Percentiles rank a stretch among this genome's conserved stretches.
These are phyloP conservation scores for Punctularia strigosozonata DNA, from an alignment of 768 basidiomycete species.

Conservation along the genomic window DNA sequence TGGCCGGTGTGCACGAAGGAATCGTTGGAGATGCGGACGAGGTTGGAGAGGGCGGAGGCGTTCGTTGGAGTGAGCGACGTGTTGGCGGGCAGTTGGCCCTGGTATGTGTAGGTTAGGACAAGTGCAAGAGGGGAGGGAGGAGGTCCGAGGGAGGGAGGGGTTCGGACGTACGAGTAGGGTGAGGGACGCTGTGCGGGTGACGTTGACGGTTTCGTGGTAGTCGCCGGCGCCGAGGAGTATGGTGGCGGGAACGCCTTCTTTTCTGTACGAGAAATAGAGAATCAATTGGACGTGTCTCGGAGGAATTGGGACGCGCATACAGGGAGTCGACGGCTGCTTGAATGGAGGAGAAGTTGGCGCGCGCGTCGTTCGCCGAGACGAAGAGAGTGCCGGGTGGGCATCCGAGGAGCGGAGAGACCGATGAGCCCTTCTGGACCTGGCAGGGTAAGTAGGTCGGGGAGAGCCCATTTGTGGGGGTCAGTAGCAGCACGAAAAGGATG, in stretches of 20 bases:
- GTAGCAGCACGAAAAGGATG: neutral
- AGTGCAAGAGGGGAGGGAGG: neutral
- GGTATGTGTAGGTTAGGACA: neutral
- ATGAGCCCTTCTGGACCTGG: conserved; percentile 35
- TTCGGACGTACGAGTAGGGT: conserved; percentile 35
- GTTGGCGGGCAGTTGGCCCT: conserved; percentile 36
- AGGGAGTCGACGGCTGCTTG: conserved; percentile 47
- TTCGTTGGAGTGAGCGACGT: conserved; percentile 27
- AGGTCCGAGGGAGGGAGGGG: neutral
- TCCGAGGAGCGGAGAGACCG: conserved; percentile 31
- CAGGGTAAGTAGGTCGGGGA: conserved; percentile 37
- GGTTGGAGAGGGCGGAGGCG: conserved; percentile 30
- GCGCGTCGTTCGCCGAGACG: conserved; percentile 36
- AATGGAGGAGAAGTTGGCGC: conserved; percentile 34
- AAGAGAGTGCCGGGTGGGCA: conserved; percentile 51
- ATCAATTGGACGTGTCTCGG: neutral
- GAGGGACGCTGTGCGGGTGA: conserved; percentile 40
- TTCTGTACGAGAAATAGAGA: neutral
- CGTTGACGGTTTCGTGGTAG: conserved; percentile 48
- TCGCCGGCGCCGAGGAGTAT: conserved; percentile 49
- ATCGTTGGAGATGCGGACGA: conserved; percentile 44
- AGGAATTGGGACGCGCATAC: conserved; percentile 21
- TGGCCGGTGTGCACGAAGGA: conserved; percentile 27
- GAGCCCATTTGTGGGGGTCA: conserved; percentile 15
- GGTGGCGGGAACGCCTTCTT: conserved; percentile 18